These are phyloP conservation scores for Rubia tinctorum DNA, from an alignment of 305 asterid genomes.

Conservation along the genomic window DNA sequence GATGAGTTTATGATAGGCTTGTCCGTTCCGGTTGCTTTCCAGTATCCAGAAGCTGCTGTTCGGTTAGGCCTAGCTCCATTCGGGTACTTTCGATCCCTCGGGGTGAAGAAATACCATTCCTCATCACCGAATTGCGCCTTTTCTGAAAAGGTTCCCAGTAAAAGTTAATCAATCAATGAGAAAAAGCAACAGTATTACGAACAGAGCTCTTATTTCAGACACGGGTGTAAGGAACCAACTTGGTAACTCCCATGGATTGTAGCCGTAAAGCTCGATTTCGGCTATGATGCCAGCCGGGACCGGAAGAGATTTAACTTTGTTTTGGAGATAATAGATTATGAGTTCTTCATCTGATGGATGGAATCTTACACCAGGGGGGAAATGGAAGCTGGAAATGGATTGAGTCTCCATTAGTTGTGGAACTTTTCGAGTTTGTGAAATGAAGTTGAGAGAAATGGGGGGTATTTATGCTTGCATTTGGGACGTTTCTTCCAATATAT, in stretches of 20 bases:
- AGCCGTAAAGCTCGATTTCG: slow-evolving; percentile 48
- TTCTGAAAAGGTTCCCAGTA: slow-evolving; percentile 22
- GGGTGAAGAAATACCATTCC: slow-evolving; percentile 60
- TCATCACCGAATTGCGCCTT: slow-evolving; percentile 49
- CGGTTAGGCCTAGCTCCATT: slow-evolving; percentile 62
- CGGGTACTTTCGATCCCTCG: slow-evolving; percentile 57
- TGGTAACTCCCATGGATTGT: slow-evolving; percentile 65
- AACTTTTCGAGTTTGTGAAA: neutral
- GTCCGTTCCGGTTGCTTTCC: slow-evolving; percentile 65
- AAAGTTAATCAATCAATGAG: neutral
- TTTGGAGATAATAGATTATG: slow-evolving; percentile 37
- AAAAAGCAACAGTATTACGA: neutral
- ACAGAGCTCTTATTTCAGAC: neutral
- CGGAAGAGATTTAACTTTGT: slow-evolving; percentile 48
- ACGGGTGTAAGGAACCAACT: slow-evolving; percentile 25
- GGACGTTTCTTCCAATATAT: slow-evolving; percentile 7
- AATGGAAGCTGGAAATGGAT: slow-evolving; percentile 21
- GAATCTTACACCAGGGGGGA: slow-evolving; percentile 61
- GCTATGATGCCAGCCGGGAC: slow-evolving; percentile 45
- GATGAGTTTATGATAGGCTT: slow-evolving; percentile 37
- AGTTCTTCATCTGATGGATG: slow-evolving; percentile 65
- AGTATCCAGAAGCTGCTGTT: slow-evolving; percentile 45
- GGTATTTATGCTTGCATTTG: slow-evolving; percentile 8
- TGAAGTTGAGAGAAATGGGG: neutral
- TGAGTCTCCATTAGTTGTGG: slow-evolving; percentile 31